Evolutionary conservation across 2,329 filamentous ascomycete genomes (phyloP), one percentile per base, ranked within the genome.

Genomic region (Cadophora luteo-olivacea): DNA sequence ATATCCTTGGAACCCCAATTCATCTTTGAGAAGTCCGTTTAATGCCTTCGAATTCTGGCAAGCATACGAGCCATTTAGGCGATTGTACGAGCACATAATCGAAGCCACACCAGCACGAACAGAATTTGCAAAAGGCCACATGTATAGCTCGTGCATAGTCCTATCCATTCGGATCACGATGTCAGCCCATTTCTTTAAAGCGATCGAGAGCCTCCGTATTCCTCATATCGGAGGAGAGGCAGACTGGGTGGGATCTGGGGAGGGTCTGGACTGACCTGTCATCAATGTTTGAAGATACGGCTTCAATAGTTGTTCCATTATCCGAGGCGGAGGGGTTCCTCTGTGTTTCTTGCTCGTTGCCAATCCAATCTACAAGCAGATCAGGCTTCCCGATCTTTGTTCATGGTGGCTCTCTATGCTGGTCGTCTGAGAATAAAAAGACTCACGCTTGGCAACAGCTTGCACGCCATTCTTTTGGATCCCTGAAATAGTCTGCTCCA

Each of bases 41-140:
- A 84, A 76, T 0, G 80, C 72, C 72, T 84, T 80, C 61, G 81
- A 81, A 73, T 84, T 86, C 71, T 84, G 80, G 75, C 85, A 86
- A 4, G 81, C 79, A 72, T 83, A 86, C 0, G 81, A 82, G 38
- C 82, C 81, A 72, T 86, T 85, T 65, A 86, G 73, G 66, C 80
- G 69, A 73, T 82, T 80, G 70, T 82, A 83, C 0, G 90, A 88
- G 78, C 88, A 89, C 88, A 90, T 90, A 69, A 88, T 79, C 14
- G 86, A 80, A 4, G 86, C 86, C 8, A 91, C 89, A 12, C 90
- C 90, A 9, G 90, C 90, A 66, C 84, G 84, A 64, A 93, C 86
- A 0, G 89, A 89, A 75, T 94, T 91, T 32, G 86, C 90, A 75
- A 94, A 94, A 0, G 92, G 92, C 92, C 92, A 94, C 32, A 90